Conservation (phyloP, 208 protist species). For the Trypanosoma caninum region DNA sequence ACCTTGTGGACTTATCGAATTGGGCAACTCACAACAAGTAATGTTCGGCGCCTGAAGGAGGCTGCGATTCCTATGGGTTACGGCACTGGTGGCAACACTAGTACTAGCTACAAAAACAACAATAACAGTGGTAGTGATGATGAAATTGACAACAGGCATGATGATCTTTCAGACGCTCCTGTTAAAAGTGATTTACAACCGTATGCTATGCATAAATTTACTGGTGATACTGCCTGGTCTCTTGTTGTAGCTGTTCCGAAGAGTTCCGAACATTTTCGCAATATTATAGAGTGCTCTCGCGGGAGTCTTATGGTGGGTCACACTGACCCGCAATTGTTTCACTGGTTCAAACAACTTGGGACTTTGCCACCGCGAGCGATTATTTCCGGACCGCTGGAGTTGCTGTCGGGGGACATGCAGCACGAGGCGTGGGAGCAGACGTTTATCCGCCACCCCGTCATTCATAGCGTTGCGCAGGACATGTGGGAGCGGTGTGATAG, state of each 20-base stretch:
- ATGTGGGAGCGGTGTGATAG: constrained; percentile 78
- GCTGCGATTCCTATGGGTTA: constrained; percentile 45
- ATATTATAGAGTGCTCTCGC: constrained; percentile 56
- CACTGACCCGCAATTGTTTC: constrained; percentile 87
- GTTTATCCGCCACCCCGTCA: constrained; percentile 71
- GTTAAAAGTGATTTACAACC: constrained; percentile 83
- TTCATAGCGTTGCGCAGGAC: constrained; percentile 77
- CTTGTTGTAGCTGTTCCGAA: constrained; percentile 70
- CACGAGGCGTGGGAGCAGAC: constrained; percentile 72
- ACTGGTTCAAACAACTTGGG: constrained; percentile 88
- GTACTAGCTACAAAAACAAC: background rate
- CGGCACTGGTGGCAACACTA: constrained; percentile 10
- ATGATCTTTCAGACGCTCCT: constrained; percentile 27
- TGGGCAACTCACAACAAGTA: constrained; percentile 82
- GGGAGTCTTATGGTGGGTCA: constrained; percentile 81
- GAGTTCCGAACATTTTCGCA: constrained; percentile 73
- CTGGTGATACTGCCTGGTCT: constrained; percentile 59
- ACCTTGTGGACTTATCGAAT: constrained; percentile 75
- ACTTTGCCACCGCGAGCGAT: constrained; percentile 71
- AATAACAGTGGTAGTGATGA: background rate
- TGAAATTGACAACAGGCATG: background rate
- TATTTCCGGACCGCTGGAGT: constrained; percentile 64
- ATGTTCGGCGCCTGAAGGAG: constrained; percentile 57
- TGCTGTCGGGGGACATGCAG: constrained; percentile 65
- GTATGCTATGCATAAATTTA: constrained; percentile 75